These are phyloP conservation scores for Pleurotus sapidus DNA, from an alignment of 768 basidiomycete genomes.

Conservation along the genomic window DNA sequence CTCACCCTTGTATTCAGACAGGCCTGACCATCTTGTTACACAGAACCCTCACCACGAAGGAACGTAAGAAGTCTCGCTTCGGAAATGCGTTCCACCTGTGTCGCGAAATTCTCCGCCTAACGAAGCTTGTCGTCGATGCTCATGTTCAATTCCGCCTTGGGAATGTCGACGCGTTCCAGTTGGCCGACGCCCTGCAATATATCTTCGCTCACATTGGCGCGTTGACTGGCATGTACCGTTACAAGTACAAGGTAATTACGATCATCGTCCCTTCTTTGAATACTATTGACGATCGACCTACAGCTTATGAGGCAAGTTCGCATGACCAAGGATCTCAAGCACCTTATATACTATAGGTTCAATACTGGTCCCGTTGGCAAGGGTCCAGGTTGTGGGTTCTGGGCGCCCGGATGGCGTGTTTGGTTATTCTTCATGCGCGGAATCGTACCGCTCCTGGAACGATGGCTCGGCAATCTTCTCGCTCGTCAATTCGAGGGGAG, in stretches of 20 bases:
- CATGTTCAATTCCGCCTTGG: conserved; percentile 98
- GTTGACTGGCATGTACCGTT: conserved; percentile 98
- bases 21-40: conserved; percentile 16
- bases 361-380: conserved; percentile 99
- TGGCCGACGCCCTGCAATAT: conserved; percentile 97
- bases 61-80: conserved; percentile 99
- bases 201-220: conserved; percentile 98
- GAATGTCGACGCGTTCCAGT: conserved; percentile 98
- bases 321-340: conserved; percentile 99
- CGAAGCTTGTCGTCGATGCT: conserved; percentile 97
- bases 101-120: conserved; percentile 95
- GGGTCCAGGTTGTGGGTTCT: conserved; percentile 98
- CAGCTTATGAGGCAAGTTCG: conserved; percentile 98
- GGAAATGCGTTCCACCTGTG: conserved; percentile 99
- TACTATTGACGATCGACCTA: conserved; percentile 9
- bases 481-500: conserved; percentile 98
- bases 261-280: neutral
- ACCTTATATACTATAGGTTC: conserved; percentile 97
- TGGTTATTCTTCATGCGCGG: conserved; percentile 99
- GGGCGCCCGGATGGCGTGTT: conserved; percentile 99
- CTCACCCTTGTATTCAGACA: neutral
- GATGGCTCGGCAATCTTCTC: conserved; percentile 97
- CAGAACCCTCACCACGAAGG: conserved; percentile 97
- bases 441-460: conserved; percentile 94
- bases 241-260: conserved; percentile 89